A percentile compares a stretch with the other conserved stretches of the same genome.
These are phyloP conservation scores for Monilinia laxa DNA, from an alignment of 2,329 filamentous ascomycete genomes.

Conservation along the genomic window DNA sequence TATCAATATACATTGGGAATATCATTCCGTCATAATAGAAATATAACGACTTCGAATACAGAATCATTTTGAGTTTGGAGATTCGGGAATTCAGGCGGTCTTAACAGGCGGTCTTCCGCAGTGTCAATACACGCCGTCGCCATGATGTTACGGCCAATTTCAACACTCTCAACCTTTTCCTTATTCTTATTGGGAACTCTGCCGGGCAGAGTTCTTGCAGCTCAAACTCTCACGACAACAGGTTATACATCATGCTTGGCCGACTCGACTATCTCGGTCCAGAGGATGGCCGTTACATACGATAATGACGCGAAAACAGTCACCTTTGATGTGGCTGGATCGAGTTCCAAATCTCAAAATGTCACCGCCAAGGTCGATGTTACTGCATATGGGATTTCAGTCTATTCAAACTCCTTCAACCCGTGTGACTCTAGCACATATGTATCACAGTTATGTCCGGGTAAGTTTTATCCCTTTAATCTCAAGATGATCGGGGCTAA, in stretches of 20 bases:
- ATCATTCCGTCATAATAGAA: slow-evolving; percentile 5
- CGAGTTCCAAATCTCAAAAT: slow-evolving; percentile 71
- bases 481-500: slow-evolving; percentile 16
- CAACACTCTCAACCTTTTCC: slow-evolving; percentile 35
- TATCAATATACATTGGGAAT: slow-evolving; percentile 12
- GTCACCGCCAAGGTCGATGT: slow-evolving; percentile 62
- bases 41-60: slow-evolving; percentile 11
- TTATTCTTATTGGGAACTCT: slow-evolving; percentile 37
- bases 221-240: slow-evolving; percentile 73
- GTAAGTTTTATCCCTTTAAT: slow-evolving; percentile 43
- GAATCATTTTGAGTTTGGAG: not conserved
- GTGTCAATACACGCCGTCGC: slow-evolving; percentile 25
- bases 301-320: slow-evolving; percentile 71
- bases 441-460: slow-evolving; percentile 76
- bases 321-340: slow-evolving; percentile 78
- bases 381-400: slow-evolving; percentile 66
- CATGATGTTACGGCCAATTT: slow-evolving; percentile 38
- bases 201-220: slow-evolving; percentile 53
- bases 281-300: slow-evolving; percentile 75
- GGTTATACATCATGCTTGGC: slow-evolving; percentile 74
- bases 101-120: slow-evolving; percentile 19
- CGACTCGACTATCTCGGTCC: slow-evolving; percentile 62
- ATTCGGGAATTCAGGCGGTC: slow-evolving; percentile 11
- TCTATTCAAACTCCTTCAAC: slow-evolving; percentile 80
- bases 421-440: slow-evolving; percentile 71